Evolutionary conservation across 2,329 filamentous ascomycete species (phyloP).

Genomic region (Drechslera avenae): DNA sequence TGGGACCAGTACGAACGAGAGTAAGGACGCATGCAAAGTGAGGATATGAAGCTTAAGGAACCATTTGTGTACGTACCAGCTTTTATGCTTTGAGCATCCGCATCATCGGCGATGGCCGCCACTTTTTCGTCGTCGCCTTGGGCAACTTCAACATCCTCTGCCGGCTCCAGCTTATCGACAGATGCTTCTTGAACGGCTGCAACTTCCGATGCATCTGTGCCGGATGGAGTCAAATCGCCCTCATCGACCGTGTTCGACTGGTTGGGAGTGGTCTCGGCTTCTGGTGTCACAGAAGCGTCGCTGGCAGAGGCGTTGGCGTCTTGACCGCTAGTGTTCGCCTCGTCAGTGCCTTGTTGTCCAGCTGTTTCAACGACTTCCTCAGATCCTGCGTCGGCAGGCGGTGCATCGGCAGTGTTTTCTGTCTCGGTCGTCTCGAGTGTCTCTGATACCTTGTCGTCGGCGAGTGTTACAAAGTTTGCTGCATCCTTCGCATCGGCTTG

Average conservation of each 20-base stretch:
- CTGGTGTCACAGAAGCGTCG: not conserved
- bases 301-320: too few species aligned
- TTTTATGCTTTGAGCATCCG: conserved; percentile 7
- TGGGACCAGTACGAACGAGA: conserved; percentile 5
- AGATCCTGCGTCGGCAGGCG: not conserved
- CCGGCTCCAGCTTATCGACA: conserved; percentile 1
- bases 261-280: not conserved
- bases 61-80: conserved; percentile 26
- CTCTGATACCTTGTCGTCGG: not conserved
- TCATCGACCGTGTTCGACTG: not conserved
- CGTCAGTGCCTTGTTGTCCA: not conserved
- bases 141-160: conserved; percentile 1
- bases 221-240: not conserved
- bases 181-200: conserved; percentile 1
- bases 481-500: not conserved
- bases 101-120: conserved; percentile 8
- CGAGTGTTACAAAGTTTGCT: not conserved
- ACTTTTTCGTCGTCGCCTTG: conserved; percentile 7
- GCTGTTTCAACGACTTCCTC: not conserved
- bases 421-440: not conserved
- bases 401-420: not conserved
- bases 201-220: conserved; percentile 5
- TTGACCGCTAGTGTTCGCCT: too few species aligned
- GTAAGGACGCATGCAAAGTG: conserved; percentile 1
- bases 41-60: conserved; percentile 10